Conservation (phyloP, 2,329 filamentous ascomycete genomes). For the Huntiella omanensis region DNA sequence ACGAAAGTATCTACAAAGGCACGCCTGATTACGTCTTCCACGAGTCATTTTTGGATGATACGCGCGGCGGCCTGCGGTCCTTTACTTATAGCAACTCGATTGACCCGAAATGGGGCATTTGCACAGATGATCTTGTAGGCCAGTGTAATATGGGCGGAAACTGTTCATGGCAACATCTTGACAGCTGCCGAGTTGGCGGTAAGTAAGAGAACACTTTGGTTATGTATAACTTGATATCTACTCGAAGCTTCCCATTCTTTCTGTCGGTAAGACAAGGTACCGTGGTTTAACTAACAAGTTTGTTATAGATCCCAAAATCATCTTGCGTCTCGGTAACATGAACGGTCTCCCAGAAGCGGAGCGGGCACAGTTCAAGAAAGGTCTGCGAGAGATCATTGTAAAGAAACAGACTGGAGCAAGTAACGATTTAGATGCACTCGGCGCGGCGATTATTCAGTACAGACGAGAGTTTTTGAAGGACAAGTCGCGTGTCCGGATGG, state of each 20-base stretch:
- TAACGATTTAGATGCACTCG: constrained; percentile 45
- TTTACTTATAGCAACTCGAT: constrained; percentile 89
- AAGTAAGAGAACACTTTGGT: constrained; percentile 26
- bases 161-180: constrained; percentile 69
- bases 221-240: too few relatives aligned
- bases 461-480: constrained; percentile 46
- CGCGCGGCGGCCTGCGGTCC: constrained; percentile 65
- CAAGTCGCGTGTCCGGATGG: constrained; percentile 34
- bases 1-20: constrained; percentile 62
- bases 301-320: constrained; percentile 47
- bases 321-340: constrained; percentile 50
- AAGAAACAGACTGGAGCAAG: constrained; percentile 36
- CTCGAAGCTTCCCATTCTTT: too few relatives aligned
- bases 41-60: constrained; percentile 48
- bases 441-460: constrained; percentile 46
- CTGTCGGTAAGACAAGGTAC: too few relatives aligned
- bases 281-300: constrained; percentile 1
- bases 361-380: constrained; percentile 40
- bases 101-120: constrained; percentile 54
- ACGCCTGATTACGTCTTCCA: constrained; percentile 89
- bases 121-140: constrained; percentile 55
- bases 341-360: constrained; percentile 44
- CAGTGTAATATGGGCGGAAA: constrained; percentile 47
- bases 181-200: constrained; percentile 54
- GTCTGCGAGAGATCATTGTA: constrained; percentile 41